phyloP scores from a whole-genome alignment of 2,329 filamentous ascomycete genomes.

The Colletotrichum zoysiae region DNA sequence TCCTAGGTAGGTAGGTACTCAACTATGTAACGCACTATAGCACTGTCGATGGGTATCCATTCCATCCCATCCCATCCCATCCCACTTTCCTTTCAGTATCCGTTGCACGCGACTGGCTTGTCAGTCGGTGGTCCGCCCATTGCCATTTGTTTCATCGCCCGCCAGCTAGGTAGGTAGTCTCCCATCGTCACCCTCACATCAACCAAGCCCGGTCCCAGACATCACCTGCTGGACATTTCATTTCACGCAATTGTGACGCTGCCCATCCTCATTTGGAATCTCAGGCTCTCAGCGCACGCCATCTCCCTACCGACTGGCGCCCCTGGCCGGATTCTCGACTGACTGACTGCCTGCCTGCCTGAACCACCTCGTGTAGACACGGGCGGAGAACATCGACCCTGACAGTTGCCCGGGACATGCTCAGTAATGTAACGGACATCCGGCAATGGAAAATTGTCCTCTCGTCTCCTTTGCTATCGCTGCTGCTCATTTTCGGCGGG shows the following conservation, averaged over 20 bases:
- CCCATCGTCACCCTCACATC: slow-evolving; percentile 2
- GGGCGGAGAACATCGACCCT: slow-evolving; percentile 12
- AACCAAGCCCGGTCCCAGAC: neutral
- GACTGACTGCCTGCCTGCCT: too few relatives aligned
- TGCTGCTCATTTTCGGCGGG: neutral
- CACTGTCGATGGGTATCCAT: neutral
- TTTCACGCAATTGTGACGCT: neutral
- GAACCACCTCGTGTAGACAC: neutral
- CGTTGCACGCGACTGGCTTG: slow-evolving; percentile 25
- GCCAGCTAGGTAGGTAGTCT: neutral
- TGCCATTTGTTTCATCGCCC: slow-evolving; percentile 21
- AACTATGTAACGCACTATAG: too few relatives aligned
- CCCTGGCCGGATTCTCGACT: slow-evolving; percentile 27
- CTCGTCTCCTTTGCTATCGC: neutral
- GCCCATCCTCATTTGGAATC: slow-evolving; percentile 18
- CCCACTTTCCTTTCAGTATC: neutral
- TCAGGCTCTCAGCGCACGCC: neutral
- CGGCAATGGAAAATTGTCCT: slow-evolving; percentile 20
- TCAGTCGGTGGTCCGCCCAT: neutral
- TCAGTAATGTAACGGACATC: slow-evolving; percentile 22
- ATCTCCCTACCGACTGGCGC: slow-evolving; percentile 3
- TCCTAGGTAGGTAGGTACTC: neutral
- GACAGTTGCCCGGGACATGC: slow-evolving; percentile 16
- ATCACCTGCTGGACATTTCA: slow-evolving; percentile 1
- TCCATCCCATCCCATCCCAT: neutral